These are phyloP conservation scores for Macrolepiota dolichaula DNA, from an alignment of 768 basidiomycete species.

Conservation along the genomic window DNA sequence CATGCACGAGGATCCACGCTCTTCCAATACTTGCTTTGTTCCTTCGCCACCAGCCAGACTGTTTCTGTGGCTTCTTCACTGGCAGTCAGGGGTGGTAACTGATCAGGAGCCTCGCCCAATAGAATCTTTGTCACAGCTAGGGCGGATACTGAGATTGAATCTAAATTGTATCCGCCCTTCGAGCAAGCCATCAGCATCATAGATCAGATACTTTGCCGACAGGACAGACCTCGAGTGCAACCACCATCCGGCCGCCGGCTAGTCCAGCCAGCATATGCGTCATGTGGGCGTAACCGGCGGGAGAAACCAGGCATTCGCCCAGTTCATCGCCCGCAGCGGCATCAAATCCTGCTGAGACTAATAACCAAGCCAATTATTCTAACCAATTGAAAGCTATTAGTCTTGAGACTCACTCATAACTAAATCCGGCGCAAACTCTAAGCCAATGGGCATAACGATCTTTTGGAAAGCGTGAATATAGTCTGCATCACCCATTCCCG, in stretches of 20 bases:
- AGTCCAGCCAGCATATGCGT: constrained; percentile 93
- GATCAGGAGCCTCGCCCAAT: constrained; percentile 84
- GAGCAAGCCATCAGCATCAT: not conserved
- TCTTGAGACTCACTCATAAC: constrained; percentile 74
- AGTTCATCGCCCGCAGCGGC: constrained; percentile 91
- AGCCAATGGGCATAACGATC: constrained; percentile 93
- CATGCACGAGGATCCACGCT: constrained; percentile 76
- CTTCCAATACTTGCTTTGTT: constrained; percentile 93
- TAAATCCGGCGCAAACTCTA: constrained; percentile 94
- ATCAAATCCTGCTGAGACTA: constrained; percentile 98
- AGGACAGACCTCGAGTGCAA: constrained; percentile 83
- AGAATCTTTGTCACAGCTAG: constrained; percentile 84
- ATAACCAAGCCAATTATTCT: not conserved
- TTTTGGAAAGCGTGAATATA: constrained; percentile 96
- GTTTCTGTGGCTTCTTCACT: constrained; percentile 85
- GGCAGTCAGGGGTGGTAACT: constrained; percentile 69
- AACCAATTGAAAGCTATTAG: not conserved
- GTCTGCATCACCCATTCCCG: constrained; percentile 91
- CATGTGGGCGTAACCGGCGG: constrained; percentile 96
- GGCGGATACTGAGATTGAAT: constrained; percentile 84
- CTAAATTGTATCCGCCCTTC: constrained; percentile 93
- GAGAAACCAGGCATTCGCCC: constrained; percentile 88
- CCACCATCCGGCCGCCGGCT: constrained; percentile 85
- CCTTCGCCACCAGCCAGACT: constrained; percentile 80
- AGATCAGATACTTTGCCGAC: not conserved